Base-by-base conservation (phyloP, 345 rosid species). In the Acer saccharum region DNA sequence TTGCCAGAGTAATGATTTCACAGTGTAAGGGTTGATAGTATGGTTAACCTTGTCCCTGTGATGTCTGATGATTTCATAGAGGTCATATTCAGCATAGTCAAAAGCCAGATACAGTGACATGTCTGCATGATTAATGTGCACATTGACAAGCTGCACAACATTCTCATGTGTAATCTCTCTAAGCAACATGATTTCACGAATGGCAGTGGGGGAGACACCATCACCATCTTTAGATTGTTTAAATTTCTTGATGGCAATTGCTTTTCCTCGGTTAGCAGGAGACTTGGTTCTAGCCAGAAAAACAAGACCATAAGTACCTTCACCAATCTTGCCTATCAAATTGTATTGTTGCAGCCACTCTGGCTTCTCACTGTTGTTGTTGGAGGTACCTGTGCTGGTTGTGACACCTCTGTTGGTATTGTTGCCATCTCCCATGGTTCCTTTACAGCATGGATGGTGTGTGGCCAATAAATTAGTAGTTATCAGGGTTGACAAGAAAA, bases 191-290 rank as follows among this genome's bases (percentile, higher is more conserved):
- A 97, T 97, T 87, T 97, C 99, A 14, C 99, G 98, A 76, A 97
- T 94, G 50, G 99, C 99, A 70, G 99, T 94, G n/a, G 98, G 99
- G 65, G 98, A 97, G 81, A 97, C 97, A 66, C 99, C 99, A 20
- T 97, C 99, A 25, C 99, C 99, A 75, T 97, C 99, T 85, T 97
- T 97, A 54, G 99, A 94, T 86, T 94, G 99, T 84, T 97, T 97
- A 83, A 94, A 97, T 81, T 97, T 94, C 90, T 97, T 97, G 81
- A 97, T 94, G 76, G 99, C 99, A 77, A 97, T 97, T 65, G 89
- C 88, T 69, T 90, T 90, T 72, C 97, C 97, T 77, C 97, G 93
- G 80, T 91, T 90, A 29, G 98, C 74, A 4, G 86, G 84, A 43
- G 93, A 74, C 86, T 91, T 94, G 73, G 86, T 94, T 72, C 84